Percentiles rank a stretch among this genome's conserved stretches.
Conservation (phyloP, 306 rosid genomes). For the Canavalia gladiata region DNA sequence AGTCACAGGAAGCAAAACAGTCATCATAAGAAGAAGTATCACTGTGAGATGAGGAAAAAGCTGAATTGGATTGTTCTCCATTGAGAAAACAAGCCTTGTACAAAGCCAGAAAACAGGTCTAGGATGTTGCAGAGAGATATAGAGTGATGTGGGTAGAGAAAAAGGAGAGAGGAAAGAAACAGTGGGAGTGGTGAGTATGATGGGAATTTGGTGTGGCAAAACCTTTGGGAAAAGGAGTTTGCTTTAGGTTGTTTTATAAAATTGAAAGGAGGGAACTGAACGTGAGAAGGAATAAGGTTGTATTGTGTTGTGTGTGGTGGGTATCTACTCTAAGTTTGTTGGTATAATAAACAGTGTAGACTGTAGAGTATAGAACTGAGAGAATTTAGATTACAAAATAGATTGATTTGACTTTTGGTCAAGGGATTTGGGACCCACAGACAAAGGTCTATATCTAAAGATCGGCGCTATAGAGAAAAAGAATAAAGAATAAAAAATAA, state of each 20-base stretch:
- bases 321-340: slow-evolving; percentile 40
- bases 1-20: slow-evolving; percentile 53
- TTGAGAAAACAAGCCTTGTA: slow-evolving; percentile 63
- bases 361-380: slow-evolving; percentile 2
- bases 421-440: slow-evolving; percentile 68
- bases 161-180: slow-evolving; percentile 52
- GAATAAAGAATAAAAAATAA: neutral
- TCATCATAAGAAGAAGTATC: slow-evolving; percentile 48
- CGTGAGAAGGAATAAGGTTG: slow-evolving; percentile 59
- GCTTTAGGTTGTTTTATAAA: slow-evolving; percentile 61
- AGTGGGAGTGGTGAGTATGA: slow-evolving; percentile 67
- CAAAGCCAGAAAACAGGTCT: slow-evolving; percentile 47
- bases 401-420: slow-evolving; percentile 77
- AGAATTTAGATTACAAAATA: slow-evolving; percentile 39
- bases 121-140: slow-evolving; percentile 46
- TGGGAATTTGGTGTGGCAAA: slow-evolving; percentile 68
- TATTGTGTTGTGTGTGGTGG: slow-evolving; percentile 15
- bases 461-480: slow-evolving; percentile 62
- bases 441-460: slow-evolving; percentile 63
- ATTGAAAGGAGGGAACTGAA: slow-evolving; percentile 71
- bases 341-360: slow-evolving; percentile 34
- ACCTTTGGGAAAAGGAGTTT: slow-evolving; percentile 71
- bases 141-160: slow-evolving; percentile 48
- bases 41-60: slow-evolving; percentile 57
- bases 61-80: slow-evolving; percentile 69